These are phyloP conservation scores for Deuterostichococcus epilithicus DNA, from an alignment of 139 green algal species.

Conservation along the genomic window DNA sequence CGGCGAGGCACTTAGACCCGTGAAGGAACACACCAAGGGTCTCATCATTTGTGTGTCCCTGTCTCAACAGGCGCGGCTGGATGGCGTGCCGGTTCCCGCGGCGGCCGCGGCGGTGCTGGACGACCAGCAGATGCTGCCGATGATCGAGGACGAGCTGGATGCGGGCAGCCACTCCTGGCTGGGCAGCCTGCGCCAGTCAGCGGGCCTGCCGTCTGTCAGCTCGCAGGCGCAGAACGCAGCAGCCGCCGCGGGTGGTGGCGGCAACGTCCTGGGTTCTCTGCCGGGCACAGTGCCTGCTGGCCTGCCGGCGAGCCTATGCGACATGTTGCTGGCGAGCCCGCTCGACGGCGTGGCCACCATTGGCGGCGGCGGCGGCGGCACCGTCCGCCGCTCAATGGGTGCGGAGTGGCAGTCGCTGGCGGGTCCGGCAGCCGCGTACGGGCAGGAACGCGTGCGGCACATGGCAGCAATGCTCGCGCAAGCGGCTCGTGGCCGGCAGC, in stretches of 20 bases:
- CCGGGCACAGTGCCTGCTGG: too few species aligned
- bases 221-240: background rate
- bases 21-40: too few species aligned
- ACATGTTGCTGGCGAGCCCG: too few species aligned
- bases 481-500: background rate
- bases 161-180: constrained; percentile 15
- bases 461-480: background rate
- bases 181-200: constrained; percentile 4
- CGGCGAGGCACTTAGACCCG: too few species aligned
- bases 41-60: background rate
- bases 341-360: too few species aligned
- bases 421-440: background rate
- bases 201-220: constrained; percentile 17
- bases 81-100: constrained; percentile 22
- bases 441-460: background rate
- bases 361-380: too few species aligned
- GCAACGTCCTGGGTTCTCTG: too few species aligned
- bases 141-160: constrained; percentile 34
- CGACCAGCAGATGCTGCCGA: constrained; percentile 24
- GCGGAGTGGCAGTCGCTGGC: background rate
- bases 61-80: constrained; percentile 17
- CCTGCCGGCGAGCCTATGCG: too few species aligned
- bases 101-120: background rate
- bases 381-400: too few species aligned
- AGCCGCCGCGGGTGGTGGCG: too few species aligned